Conservation (phyloP, 1,139 yeast genomes). For the Debaryomyces sp. region DNA sequence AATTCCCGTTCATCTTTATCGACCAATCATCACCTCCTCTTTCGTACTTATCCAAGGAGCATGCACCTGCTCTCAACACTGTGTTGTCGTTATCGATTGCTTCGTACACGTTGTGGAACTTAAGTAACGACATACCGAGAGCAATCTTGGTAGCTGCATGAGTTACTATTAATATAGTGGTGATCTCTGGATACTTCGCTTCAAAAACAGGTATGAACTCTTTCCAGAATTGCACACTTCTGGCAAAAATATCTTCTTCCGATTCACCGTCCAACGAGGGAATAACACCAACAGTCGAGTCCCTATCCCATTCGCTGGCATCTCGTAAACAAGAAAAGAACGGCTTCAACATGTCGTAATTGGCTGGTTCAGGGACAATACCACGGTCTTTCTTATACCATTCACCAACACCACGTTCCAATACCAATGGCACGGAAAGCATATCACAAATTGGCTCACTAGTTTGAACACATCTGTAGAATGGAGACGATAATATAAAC, state of each 20-base stretch:
- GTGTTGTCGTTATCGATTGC: conserved; percentile 46
- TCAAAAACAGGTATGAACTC: conserved; percentile 56
- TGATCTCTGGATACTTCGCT: conserved; percentile 52
- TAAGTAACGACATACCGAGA: conserved; percentile 67
- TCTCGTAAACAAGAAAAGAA: conserved; percentile 55
- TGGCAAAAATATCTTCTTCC: conserved; percentile 57
- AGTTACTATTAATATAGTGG: conserved; percentile 63
- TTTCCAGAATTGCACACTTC: conserved; percentile 55
- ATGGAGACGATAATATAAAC: conserved; percentile 75
- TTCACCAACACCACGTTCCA: conserved; percentile 77
- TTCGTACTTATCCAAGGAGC: conserved; percentile 41
- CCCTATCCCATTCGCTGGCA: conserved; percentile 44
- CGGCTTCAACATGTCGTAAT: conserved; percentile 44
- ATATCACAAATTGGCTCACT: conserved; percentile 64
- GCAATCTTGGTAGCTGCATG: conserved; percentile 89
- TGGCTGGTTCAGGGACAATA: conserved; percentile 62
- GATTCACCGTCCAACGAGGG: conserved; percentile 65
- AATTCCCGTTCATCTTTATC: conserved; percentile 64
- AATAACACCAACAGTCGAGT: conserved; percentile 50
- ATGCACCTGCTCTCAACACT: conserved; percentile 52
- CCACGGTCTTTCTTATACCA: conserved; percentile 63
- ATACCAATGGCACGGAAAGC: conserved; percentile 55
- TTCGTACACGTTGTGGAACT: conserved; percentile 48
- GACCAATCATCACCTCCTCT: conserved; percentile 47
- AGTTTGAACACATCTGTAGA: conserved; percentile 88